Percentiles rank a stretch among this genome's conserved stretches.
Evolutionary conservation across 2,329 filamentous ascomycete genomes (phyloP).

Genomic region (Alternaria sp.): DNA sequence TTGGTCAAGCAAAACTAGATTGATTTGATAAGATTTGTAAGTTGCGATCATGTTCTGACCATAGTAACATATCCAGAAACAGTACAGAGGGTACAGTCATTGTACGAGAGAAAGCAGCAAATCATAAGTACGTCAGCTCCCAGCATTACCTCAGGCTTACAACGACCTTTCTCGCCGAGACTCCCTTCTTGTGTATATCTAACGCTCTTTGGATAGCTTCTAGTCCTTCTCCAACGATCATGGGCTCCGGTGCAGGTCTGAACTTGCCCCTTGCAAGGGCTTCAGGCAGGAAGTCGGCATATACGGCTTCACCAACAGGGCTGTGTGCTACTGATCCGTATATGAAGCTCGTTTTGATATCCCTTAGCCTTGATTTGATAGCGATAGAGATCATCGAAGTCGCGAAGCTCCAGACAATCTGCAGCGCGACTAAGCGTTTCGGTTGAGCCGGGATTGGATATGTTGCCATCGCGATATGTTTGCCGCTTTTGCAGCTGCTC

Average conservation of each 20-base stretch:
- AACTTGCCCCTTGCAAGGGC: conserved; percentile 21
- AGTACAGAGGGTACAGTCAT: not conserved
- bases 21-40: not conserved
- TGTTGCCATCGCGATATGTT: not conserved
- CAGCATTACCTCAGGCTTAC: not conserved
- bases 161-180: conserved; percentile 5
- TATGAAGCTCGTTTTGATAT: conserved; percentile 1
- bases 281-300: conserved; percentile 19
- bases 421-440: conserved; percentile 2
- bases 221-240: conserved; percentile 28
- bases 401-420: not conserved
- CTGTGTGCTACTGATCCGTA: not conserved
- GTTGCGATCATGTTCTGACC: not conserved
- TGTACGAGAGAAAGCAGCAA: not conserved
- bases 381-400: not conserved
- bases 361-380: not conserved
- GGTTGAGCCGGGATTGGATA: conserved; percentile 1
- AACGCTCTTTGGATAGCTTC: conserved; percentile 30
- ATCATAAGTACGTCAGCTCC: not conserved
- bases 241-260: conserved; percentile 19
- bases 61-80: not conserved
- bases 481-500: not conserved
- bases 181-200: conserved; percentile 9
- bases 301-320: conserved; percentile 6
- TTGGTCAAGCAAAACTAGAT: too few species aligned